Evolutionary conservation across 2,329 filamentous ascomycete genomes (phyloP).

Genomic region (Trichoderma sp.): DNA sequence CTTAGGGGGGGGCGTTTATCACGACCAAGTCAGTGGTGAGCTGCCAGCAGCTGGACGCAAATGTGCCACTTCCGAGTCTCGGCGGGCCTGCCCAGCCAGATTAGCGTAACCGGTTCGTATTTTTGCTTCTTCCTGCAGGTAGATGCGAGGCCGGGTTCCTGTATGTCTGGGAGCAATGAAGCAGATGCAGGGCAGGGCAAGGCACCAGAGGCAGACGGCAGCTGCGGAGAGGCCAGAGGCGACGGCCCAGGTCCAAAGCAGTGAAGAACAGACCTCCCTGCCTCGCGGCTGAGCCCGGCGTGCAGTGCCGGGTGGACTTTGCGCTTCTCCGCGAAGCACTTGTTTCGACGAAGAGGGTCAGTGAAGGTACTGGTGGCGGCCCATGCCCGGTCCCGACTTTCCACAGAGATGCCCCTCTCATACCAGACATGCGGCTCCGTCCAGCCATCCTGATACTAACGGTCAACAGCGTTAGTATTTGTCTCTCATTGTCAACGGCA

Average conservation of each 20-base stretch:
- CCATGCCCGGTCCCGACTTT: neutral
- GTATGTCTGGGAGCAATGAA: constrained; percentile 28
- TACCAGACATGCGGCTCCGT: neutral
- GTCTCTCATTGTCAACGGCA: constrained; percentile 14
- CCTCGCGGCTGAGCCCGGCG: constrained; percentile 23
- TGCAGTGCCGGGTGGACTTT: constrained; percentile 17
- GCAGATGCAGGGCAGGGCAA: constrained; percentile 28
- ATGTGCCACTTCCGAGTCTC: constrained; percentile 1
- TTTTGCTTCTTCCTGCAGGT: constrained; percentile 18
- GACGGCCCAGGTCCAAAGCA: constrained; percentile 7
- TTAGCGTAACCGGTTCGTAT: constrained; percentile 3
- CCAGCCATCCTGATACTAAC: neutral
- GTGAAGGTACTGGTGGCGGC: neutral
- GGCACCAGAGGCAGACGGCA: constrained; percentile 1
- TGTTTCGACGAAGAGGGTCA: neutral
- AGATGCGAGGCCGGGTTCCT: constrained; percentile 30
- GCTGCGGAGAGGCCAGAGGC: constrained; percentile 26
- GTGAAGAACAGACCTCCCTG: constrained; percentile 21
- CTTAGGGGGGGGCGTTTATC: neutral
- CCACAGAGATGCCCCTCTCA: neutral
- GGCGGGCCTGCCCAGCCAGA: constrained; percentile 29
- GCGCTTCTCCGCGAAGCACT: constrained; percentile 13
- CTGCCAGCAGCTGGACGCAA: constrained; percentile 13
- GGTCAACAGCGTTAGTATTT: constrained; percentile 5
- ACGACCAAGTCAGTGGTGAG: constrained; percentile 27